phyloP scores from a whole-genome alignment of 23 red algal genomes.

The Gracilaria vermiculophylla region DNA sequence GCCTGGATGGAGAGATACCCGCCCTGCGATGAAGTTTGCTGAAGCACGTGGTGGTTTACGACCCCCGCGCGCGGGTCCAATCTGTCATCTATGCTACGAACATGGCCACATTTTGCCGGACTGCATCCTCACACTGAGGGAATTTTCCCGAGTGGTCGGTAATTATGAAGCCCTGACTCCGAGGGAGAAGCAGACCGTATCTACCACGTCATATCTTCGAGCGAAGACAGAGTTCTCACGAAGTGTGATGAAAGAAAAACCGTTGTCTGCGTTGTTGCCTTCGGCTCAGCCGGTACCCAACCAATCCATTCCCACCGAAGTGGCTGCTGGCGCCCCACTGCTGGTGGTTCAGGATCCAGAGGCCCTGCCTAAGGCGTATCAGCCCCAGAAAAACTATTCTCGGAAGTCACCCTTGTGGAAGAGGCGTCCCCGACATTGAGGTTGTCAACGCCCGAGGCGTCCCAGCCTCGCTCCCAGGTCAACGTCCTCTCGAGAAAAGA shows the following conservation, averaged over 20 bases:
- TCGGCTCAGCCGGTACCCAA: neutral
- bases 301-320: neutral
- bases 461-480: neutral
- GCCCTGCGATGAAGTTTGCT: too few species aligned
- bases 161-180: constrained; percentile 9
- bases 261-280: neutral
- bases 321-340: neutral
- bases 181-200: neutral
- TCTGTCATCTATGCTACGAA: constrained; percentile 18
- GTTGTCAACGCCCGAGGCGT: too few species aligned
- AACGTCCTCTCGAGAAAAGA: neutral
- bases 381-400: neutral
- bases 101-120: constrained; percentile 3
- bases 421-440: neutral
- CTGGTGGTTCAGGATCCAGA: neutral
- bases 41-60: too few species aligned
- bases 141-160: neutral
- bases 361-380: neutral
- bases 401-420: neutral
- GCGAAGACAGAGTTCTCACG: too few species aligned
- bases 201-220: too few species aligned
- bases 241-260: too few species aligned
- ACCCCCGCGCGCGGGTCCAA: neutral
- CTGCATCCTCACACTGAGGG: neutral
- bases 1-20: too few species aligned